phyloP scores from a whole-genome alignment of 169 alveolate genomes.

The Eimeria praecox region DNA sequence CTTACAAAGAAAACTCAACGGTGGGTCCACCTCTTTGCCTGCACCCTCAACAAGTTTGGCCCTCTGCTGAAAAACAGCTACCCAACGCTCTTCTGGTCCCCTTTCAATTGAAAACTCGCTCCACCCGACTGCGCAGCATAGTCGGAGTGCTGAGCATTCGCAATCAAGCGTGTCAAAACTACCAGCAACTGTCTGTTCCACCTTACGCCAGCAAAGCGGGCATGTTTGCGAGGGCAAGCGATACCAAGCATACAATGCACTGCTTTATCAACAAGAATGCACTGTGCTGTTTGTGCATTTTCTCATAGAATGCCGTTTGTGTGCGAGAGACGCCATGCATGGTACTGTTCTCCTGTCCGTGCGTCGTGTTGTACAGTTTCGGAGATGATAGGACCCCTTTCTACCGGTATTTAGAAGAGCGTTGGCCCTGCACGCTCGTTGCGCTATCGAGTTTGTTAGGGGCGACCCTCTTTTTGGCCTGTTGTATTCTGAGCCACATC shows the following conservation, averaged over 20 bases:
- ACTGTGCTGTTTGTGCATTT: background rate
- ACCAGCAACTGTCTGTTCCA: too few relatives aligned
- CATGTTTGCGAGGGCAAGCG: background rate
- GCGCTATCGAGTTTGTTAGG: conserved; percentile 19
- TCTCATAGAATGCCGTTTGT: background rate
- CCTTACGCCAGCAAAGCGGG: background rate
- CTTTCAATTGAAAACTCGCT: background rate
- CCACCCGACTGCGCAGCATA: background rate
- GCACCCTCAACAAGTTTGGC: background rate
- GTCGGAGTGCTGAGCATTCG: background rate
- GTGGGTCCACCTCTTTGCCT: background rate
- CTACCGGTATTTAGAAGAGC: conserved; percentile 54
- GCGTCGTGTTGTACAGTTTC: background rate
- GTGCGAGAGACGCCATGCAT: background rate
- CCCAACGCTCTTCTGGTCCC: background rate
- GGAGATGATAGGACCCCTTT: conserved; percentile 45
- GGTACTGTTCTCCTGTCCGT: background rate
- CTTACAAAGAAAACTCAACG: conserved; percentile 28
- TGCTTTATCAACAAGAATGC: background rate
- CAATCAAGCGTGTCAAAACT: background rate
- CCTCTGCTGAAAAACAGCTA: background rate
- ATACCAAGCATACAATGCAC: background rate
- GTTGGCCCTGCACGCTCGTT: conserved; percentile 58
- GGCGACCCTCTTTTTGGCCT: background rate
- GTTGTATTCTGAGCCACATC: conserved; percentile 49